Conservation (phyloP, 306 rosid species). For the Ochetophila trinervis region DNA sequence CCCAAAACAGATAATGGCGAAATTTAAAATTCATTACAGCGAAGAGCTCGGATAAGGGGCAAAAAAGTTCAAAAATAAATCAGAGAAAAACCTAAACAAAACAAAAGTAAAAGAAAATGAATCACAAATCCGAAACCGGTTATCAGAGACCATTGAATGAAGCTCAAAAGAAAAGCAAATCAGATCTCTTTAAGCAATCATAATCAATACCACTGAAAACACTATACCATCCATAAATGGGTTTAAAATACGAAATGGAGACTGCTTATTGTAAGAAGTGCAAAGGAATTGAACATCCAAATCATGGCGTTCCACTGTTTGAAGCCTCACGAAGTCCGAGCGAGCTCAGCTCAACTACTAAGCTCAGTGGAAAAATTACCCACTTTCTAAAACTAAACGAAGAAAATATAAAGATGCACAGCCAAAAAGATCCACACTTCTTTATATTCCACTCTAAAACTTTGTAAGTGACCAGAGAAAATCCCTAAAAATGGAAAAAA, state of each 20-base stretch:
- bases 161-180: conserved; percentile 4
- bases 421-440: conserved; percentile 28
- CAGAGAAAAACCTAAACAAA: background rate
- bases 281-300: conserved; percentile 4
- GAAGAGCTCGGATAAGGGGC: background rate
- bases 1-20: background rate
- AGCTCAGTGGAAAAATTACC: background rate
- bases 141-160: background rate
- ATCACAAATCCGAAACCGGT: background rate
- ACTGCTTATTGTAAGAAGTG: background rate
- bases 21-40: background rate
- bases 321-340: background rate
- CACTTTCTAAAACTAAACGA: background rate
- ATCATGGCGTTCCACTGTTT: background rate
- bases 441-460: background rate
- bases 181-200: conserved; percentile 5
- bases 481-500: background rate
- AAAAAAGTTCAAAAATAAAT: background rate
- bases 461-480: background rate
- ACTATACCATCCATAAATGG: background rate
- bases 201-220: background rate
- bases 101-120: background rate
- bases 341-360: conserved; percentile 1
- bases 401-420: background rate
- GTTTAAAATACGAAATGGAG: background rate